Percentiles rank a stretch among this genome's conserved stretches.
Conservation (phyloP, 306 rosid genomes). For the Mimosa pudica region DNA sequence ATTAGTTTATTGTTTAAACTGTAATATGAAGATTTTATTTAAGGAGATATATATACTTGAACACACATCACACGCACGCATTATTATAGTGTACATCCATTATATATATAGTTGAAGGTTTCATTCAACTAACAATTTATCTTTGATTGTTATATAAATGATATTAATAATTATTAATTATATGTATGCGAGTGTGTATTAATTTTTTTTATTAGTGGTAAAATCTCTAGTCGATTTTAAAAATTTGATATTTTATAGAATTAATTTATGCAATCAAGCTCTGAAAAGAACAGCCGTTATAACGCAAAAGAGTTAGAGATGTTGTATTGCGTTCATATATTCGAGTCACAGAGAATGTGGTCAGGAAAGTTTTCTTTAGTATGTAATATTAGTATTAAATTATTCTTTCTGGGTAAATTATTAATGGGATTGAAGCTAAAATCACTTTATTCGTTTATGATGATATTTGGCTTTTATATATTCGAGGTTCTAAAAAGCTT, state of each 20-base stretch:
- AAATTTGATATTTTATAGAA: neutral
- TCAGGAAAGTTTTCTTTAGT: neutral
- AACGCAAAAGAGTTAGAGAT: neutral
- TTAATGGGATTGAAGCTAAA: conserved; percentile 12
- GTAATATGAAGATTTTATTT: no score
- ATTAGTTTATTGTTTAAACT: no score
- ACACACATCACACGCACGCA: no score
- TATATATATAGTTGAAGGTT: no score
- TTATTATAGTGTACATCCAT: no score
- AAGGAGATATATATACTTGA: no score
- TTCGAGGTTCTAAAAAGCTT: conserved; percentile 32
- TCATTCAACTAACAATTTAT: no score
- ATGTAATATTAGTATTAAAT: neutral
- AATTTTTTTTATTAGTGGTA: neutral
- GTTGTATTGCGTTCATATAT: conserved; percentile 6
- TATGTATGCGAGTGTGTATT: neutral
- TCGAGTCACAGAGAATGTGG: neutral
- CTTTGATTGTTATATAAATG: no score
- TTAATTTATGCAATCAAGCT: neutral
- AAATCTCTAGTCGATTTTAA: no score
- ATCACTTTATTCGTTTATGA: conserved; percentile 56
- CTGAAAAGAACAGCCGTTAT: neutral
- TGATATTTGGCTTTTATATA: conserved; percentile 45
- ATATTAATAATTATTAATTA: neutral
- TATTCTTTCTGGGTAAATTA: neutral